phyloP scores from a whole-genome alignment of 495 filamentous ascomycete genomes.

The Penicilliopsis zonata region DNA sequence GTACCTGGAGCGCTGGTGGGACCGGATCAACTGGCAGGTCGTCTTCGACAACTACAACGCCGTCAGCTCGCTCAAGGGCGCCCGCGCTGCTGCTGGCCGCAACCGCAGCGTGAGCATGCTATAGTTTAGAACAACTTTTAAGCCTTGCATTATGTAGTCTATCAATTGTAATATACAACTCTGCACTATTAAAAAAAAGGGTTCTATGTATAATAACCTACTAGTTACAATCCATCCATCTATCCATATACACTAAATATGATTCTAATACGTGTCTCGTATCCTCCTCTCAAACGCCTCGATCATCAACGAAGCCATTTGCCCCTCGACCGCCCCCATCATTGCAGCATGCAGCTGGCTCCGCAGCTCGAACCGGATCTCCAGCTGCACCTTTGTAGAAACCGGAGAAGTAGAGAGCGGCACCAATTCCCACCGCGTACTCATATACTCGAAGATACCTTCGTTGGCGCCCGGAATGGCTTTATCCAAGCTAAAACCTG shows the following conservation, averaged over 20 bases:
- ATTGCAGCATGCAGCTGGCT: slow-evolving; percentile 74
- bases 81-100: slow-evolving; percentile 9
- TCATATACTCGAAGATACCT: slow-evolving; percentile 60
- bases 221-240: slow-evolving; percentile 5
- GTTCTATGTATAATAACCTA: slow-evolving; percentile 13
- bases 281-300: slow-evolving; percentile 84
- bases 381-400: slow-evolving; percentile 60
- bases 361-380: slow-evolving; percentile 68
- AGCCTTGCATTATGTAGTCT: slow-evolving; percentile 19
- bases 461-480: slow-evolving; percentile 29
- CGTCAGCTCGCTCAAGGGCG: slow-evolving; percentile 13
- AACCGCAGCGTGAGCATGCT: slow-evolving; percentile 19
- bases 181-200: background rate
- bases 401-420: slow-evolving; percentile 21
- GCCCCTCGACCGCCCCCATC: slow-evolving; percentile 67
- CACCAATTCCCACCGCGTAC: slow-evolving; percentile 64
- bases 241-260: background rate
- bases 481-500: slow-evolving; percentile 9
- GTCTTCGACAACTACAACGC: slow-evolving; percentile 44
- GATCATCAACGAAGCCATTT: slow-evolving; percentile 79
- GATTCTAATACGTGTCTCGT: slow-evolving; percentile 20
- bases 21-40: slow-evolving; percentile 68
- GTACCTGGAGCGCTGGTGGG: slow-evolving; percentile 78
- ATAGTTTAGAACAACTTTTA: too few relatives aligned
- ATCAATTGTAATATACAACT: slow-evolving; percentile 4